Conservation (phyloP, 352 stramenopile genomes). For the Pythium aristosporum region DNA sequence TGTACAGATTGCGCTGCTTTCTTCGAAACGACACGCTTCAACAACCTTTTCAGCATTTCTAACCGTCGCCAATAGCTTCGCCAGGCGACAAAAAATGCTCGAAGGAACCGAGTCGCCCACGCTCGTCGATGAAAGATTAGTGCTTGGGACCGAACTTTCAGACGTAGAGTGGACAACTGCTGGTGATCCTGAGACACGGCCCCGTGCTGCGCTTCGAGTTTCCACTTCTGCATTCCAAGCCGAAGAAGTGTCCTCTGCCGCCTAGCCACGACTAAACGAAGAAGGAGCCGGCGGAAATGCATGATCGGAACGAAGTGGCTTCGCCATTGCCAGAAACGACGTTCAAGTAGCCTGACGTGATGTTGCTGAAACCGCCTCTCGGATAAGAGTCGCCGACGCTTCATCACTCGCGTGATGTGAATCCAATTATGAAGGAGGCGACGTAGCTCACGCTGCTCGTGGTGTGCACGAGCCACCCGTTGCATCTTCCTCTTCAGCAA, state of each 20-base stretch:
- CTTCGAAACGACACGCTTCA: not conserved
- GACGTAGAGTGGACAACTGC: not conserved
- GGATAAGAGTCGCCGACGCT: not conserved
- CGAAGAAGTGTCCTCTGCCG: not conserved
- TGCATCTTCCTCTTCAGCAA: not conserved
- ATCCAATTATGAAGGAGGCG: not conserved
- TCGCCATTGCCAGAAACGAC: slow-evolving; percentile 1
- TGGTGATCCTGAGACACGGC: not conserved
- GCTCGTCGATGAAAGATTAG: not conserved
- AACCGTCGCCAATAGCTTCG: not conserved
- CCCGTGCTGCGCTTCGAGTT: not conserved
- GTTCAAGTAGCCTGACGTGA: not conserved
- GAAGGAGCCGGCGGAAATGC: not conserved
- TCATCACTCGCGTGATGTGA: not conserved
- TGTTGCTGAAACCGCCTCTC: not conserved
- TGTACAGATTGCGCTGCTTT: not conserved
- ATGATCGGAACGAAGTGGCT: not conserved
- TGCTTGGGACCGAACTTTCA: not conserved
- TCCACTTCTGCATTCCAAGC: not conserved
- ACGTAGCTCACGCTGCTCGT: not conserved
- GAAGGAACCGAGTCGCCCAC: slow-evolving; percentile 8
- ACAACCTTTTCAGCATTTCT: not conserved
- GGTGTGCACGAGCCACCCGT: not conserved
- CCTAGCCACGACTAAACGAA: not conserved
- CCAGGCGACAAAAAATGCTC: slow-evolving; percentile 3